These are phyloP conservation scores for Coniochaeta prunicola DNA, from an alignment of 2,329 filamentous ascomycete species.

Conservation along the genomic window DNA sequence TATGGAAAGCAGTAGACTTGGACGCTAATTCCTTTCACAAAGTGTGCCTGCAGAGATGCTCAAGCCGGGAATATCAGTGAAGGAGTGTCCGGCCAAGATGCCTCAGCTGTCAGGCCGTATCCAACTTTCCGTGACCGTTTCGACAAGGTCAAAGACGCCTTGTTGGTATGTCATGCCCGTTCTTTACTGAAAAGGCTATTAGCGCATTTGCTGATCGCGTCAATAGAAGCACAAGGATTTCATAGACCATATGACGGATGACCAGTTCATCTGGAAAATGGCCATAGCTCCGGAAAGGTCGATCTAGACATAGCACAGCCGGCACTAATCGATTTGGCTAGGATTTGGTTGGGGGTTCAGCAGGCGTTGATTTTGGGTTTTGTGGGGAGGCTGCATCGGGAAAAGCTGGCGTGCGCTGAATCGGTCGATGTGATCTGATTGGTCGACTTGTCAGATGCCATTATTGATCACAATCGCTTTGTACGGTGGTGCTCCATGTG, in stretches of 20 bases:
- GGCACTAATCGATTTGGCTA: neutral
- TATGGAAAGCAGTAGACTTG: too few relatives aligned
- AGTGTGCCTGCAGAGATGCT: neutral
- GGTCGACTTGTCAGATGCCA: too few relatives aligned
- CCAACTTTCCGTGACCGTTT: neutral
- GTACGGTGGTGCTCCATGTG: too few relatives aligned
- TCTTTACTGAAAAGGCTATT: neutral
- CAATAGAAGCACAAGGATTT: neutral
- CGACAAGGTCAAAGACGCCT: neutral
- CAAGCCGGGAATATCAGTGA: neutral
- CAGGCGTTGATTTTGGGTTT: neutral
- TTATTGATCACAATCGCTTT: too few relatives aligned
- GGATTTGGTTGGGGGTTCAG: neutral
- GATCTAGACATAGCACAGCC: neutral
- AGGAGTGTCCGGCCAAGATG: neutral
- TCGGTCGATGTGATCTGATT: neutral
- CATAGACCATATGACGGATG: neutral
- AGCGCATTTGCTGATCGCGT: neutral
- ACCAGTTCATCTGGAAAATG: neutral
- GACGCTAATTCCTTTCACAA: too few relatives aligned
- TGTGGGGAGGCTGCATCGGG: neutral
- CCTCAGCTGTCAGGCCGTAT: neutral
- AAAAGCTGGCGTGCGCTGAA: neutral
- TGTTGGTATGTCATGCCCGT: neutral
- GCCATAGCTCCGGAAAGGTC: neutral